Base-by-base conservation (phyloP, 2,329 filamentous ascomycete species). In the Lecanicillium sp. region DNA sequence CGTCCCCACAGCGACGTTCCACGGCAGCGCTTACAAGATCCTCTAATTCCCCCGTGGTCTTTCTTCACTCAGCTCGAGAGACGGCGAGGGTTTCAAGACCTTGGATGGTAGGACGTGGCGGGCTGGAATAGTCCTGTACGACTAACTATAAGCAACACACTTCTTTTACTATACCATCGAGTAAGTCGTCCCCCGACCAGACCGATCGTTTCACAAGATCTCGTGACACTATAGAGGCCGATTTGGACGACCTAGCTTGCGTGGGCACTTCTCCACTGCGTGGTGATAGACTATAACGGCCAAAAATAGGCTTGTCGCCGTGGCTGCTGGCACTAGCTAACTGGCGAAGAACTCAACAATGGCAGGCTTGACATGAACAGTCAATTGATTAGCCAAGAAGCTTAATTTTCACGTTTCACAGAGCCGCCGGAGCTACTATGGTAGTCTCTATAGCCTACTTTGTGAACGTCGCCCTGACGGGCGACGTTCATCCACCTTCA, bases 361-460 rank as follows among this genome's bases (percentile, higher is more conserved):
- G 19, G 12, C 20, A 21, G 10, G 8, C 3, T 26, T 6, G 30
- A 6, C 2, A 15, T 21, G 8, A 4, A 23, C 17, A 19, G 15
- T 12, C 17, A 12, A 23, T 32, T 39, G 14, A 39, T 32, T 45
- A 45, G 33, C 43, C 23, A 6, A 4, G 9, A 23, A 19, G 33
- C 43, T 38, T 23, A 29, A 17, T 29, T 45, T 4, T 14, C 29
- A 24, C n/a, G 43, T 39, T 39, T 46, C 43, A 27, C 35, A 46
- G 43, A 39, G 26, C 43, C 43, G 43, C 43, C 43, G 5, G 19
- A 24, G n/a, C 33, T 39, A 30, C 32, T 17, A 14, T 11, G 23
- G 32, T 30, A 45, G 3, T 38, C 8, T n/a, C 7, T 45, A 24
- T 38, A 32, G 17, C 33, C 43, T 10, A 23, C 8, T 30, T 35